Evolutionary conservation across 225 moss, liverwort and hornwort genomes (phyloP), one percentile per base, ranked within the genome.

Genomic region (Sphagnum tenellum): DNA sequence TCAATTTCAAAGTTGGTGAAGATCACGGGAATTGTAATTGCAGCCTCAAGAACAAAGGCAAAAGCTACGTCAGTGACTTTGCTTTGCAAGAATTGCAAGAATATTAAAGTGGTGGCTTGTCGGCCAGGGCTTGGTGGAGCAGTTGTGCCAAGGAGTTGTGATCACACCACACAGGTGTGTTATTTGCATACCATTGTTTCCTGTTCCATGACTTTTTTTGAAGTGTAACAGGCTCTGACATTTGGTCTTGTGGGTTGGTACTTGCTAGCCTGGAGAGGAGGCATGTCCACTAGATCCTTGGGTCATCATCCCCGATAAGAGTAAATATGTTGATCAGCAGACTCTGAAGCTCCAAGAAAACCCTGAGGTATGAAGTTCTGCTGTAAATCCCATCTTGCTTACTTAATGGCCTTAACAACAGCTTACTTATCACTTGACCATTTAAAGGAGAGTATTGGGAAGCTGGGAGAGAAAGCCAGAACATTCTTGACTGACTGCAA

Each of bases 311-410:
- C 89, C 90, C 44, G 90, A 96, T 55, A 96, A 90, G 77, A 90
- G 96, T 72, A 92, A 85, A 71, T 96, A 96, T 61, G 89, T 96
- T 12, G 96, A 96, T 59, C 96, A 96, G 77, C 96, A 96, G 73
- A 96, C 96, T 69, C 71, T 96, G 77, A 96, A 96, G 83, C 69
- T 96, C 66, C 96, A 96, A 63, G 96, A 96, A 72, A 92, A 92
- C 10, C 96, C 92, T 9, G 96, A 96, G 96, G 94, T 94, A 77
- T 3, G 1, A 29, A 29, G 29, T 29, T 48, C 29, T 70, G 4
- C 10, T 2, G 4, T 5, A 9, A 53, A 51, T 52, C 4, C n/a
- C 49, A 1, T 44, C 12, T 63, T 9, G 55, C n/a, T 56, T n/a
- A 9, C 55, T 9, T 29, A 29, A 29, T 29, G 29, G 29, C 29